These are phyloP conservation scores for Didymella glomerata DNA, from an alignment of 2,329 filamentous ascomycete genomes.

Conservation along the genomic window DNA sequence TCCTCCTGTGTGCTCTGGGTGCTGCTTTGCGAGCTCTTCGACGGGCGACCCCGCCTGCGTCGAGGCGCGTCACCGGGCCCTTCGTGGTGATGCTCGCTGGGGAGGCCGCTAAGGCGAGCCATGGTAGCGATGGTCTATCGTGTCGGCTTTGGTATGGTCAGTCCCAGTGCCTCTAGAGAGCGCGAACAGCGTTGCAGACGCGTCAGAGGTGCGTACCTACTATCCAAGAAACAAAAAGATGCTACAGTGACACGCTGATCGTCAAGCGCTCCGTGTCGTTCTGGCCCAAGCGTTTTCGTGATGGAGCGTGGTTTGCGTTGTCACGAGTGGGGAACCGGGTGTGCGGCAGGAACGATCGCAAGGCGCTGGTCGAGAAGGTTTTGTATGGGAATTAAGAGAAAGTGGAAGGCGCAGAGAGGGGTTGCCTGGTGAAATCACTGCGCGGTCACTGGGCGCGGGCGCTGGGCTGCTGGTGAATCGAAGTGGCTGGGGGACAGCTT, in stretches of 20 bases:
- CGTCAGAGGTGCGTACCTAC: slow-evolving; percentile 16
- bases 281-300: slow-evolving; percentile 15
- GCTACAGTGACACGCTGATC: slow-evolving; percentile 1
- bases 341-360: slow-evolving; percentile 12
- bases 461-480: slow-evolving; percentile 17
- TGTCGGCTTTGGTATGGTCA: slow-evolving; percentile 14
- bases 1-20: slow-evolving; percentile 21
- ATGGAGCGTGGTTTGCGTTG: neutral
- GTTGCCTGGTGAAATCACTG: slow-evolving; percentile 14
- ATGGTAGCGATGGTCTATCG: slow-evolving; percentile 29
- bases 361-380: slow-evolving; percentile 15
- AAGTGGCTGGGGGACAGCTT: slow-evolving; percentile 22
- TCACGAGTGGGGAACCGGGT: slow-evolving; percentile 9
- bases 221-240: slow-evolving; percentile 25
- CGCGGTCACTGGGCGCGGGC: slow-evolving; percentile 1
- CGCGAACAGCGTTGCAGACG: slow-evolving; percentile 7
- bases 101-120: slow-evolving; percentile 47
- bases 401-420: slow-evolving; percentile 9
- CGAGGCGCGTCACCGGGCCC: slow-evolving; percentile 47
- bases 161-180: neutral
- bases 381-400: slow-evolving; percentile 8
- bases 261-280: slow-evolving; percentile 22
- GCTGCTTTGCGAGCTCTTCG: slow-evolving; percentile 38
- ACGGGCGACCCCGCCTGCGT: slow-evolving; percentile 42
- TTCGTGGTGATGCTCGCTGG: slow-evolving; percentile 48